Percentiles rank a stretch among this genome's conserved stretches.
Evolutionary conservation across 1,284 basidiomycete species (phyloP).

Genomic region (Puccinia horiana): DNA sequence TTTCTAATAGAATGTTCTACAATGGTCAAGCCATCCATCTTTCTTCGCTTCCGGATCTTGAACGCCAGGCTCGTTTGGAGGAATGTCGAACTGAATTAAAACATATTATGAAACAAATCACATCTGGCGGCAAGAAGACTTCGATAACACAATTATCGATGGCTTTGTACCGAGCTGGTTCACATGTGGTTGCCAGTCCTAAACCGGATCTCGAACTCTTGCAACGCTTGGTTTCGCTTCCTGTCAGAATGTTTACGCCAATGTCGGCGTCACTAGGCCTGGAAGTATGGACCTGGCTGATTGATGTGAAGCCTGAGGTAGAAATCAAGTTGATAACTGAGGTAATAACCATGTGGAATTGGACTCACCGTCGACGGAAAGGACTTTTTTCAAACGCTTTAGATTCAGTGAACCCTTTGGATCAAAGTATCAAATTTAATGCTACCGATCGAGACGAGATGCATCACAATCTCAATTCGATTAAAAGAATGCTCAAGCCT

Average conservation of each 20-base stretch:
- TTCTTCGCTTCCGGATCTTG: constrained; percentile 36
- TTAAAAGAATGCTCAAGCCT: constrained; percentile 74
- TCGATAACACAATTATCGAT: constrained; percentile 34
- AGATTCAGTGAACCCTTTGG: constrained; percentile 84
- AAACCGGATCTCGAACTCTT: constrained; percentile 83
- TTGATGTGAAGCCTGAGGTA: constrained; percentile 77
- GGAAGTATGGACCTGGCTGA: constrained; percentile 96
- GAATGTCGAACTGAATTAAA: constrained; percentile 30
- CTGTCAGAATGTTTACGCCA: constrained; percentile 85
- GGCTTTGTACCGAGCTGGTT: constrained; percentile 43
- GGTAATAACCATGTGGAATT: constrained; percentile 81
- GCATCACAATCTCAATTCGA: constrained; percentile 71
- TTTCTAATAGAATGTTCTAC: constrained; percentile 49
- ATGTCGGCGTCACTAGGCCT: constrained; percentile 80
- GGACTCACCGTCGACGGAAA: constrained; percentile 72
- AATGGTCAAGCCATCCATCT: constrained; percentile 46
- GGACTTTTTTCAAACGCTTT: constrained; percentile 73
- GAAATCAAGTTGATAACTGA: constrained; percentile 79
- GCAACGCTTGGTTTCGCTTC: constrained; percentile 82
- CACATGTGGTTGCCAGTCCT: constrained; percentile 37
- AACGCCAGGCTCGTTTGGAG: constrained; percentile 15
- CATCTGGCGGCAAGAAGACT: constrained; percentile 19
- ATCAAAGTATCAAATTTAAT: constrained; percentile 80
- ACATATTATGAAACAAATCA: constrained; percentile 29
- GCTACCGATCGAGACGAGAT: constrained; percentile 85